These are phyloP conservation scores for Peziza echinospora DNA, from an alignment of 495 filamentous ascomycete species.

Conservation along the genomic window DNA sequence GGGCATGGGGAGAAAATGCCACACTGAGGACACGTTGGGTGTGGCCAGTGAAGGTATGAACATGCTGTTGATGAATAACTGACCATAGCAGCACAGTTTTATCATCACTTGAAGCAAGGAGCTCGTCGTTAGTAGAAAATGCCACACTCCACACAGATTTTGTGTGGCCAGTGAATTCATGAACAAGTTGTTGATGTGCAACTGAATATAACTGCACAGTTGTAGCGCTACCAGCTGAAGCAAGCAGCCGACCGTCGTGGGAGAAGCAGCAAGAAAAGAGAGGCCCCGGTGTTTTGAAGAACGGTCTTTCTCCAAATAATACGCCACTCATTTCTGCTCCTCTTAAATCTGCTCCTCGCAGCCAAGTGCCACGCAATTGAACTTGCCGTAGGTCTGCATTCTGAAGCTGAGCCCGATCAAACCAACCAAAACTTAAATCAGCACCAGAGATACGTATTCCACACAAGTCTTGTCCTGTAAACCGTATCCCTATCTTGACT, in stretches of 20 bases:
- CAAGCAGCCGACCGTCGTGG: conserved; percentile 18
- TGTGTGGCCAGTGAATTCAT: conserved; percentile 1
- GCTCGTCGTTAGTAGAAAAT: conserved; percentile 10
- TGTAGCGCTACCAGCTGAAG: conserved; percentile 18
- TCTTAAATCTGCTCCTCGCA: not conserved
- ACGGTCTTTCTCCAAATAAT: not conserved
- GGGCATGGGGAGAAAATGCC: conserved; percentile 4
- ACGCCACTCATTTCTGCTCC: not conserved
- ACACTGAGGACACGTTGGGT: not conserved
- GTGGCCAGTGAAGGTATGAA: conserved; percentile 5
- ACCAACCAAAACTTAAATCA: not conserved
- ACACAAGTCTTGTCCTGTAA: not conserved
- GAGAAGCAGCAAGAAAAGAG: conserved; percentile 10
- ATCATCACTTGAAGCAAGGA: conserved; percentile 14
- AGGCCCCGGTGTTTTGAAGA: not conserved
- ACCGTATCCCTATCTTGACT: not conserved
- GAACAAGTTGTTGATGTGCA: conserved; percentile 8
- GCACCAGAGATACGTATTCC: not conserved
- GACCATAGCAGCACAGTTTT: conserved; percentile 24
- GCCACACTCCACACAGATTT: not conserved
- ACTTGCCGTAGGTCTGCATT: not conserved
- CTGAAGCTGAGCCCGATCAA: not conserved
- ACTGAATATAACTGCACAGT: conserved; percentile 23
- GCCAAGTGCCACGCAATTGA: not conserved
- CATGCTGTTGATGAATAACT: conserved; percentile 8